Conservation (phyloP, 2,329 filamentous ascomycete genomes). For the Gremmenia infestans region DNA sequence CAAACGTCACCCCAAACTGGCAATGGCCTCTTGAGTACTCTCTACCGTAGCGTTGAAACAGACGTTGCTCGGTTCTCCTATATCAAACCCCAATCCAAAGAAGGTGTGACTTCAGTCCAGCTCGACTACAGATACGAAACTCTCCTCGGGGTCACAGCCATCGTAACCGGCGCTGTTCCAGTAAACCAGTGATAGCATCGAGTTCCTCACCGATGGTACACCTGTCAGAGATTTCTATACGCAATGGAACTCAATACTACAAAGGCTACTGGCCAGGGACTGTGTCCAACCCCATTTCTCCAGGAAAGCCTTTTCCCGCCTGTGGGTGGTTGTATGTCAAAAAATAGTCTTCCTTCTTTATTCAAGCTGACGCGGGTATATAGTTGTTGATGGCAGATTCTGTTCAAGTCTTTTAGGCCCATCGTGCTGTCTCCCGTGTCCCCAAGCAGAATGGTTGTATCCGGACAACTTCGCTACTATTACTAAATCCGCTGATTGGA, state of each 20-base stretch:
- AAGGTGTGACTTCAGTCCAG: neutral
- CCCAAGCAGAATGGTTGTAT: conserved; percentile 72
- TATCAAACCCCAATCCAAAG: no score
- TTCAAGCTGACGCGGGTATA: conserved; percentile 11
- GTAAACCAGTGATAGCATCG: neutral
- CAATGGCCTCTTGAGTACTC: conserved; percentile 18
- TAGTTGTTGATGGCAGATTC: conserved; percentile 51
- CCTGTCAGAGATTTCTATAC: neutral
- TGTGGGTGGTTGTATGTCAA: conserved; percentile 59
- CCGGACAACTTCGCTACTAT: conserved; percentile 54
- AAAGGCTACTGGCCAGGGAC: conserved; percentile 32
- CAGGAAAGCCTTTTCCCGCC: conserved; percentile 55
- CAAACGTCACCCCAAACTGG: conserved; percentile 1
- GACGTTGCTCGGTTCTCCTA: no score
- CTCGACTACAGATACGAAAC: neutral
- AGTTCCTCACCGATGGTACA: neutral
- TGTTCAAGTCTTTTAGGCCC: conserved; percentile 49
- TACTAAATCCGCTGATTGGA: conserved; percentile 69
- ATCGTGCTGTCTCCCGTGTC: conserved; percentile 85
- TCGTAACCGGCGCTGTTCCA: neutral
- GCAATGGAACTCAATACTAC: conserved; percentile 14
- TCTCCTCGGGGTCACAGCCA: neutral
- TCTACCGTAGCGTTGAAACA: no score
- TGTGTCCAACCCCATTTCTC: conserved; percentile 66
- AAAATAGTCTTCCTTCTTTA: neutral